Evolutionary conservation across 2,329 filamentous ascomycete species (phyloP).

Genomic region (Magnaporthiopsis rhizophila): DNA sequence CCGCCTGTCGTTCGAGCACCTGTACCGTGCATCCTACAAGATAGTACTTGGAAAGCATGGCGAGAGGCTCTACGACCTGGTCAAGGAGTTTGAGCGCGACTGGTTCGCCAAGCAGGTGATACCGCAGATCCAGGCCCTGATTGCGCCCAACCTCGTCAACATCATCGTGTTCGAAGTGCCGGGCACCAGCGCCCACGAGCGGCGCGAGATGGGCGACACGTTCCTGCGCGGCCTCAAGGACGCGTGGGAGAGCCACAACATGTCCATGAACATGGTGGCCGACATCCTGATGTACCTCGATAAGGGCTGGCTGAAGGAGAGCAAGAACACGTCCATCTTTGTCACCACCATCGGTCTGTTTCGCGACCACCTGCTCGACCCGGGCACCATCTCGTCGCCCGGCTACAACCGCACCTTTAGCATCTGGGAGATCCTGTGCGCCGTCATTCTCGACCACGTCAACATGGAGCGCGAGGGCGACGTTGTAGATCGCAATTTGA

Average conservation of each 20-base stretch:
- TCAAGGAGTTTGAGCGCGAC: constrained; percentile 70
- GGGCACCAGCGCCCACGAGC: constrained; percentile 65
- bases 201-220: constrained; percentile 70
- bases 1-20: constrained; percentile 82
- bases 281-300: constrained; percentile 90
- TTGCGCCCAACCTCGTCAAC: constrained; percentile 58
- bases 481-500: constrained; percentile 72
- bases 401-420: constrained; percentile 20
- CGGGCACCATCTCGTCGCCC: constrained; percentile 20
- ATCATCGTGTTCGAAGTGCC: constrained; percentile 48
- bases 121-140: constrained; percentile 59
- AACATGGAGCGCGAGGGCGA: constrained; percentile 88
- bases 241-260: constrained; percentile 82
- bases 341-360: constrained; percentile 80
- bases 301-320: constrained; percentile 68
- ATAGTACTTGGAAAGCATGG: constrained; percentile 87
- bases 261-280: constrained; percentile 80
- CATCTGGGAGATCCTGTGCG: constrained; percentile 70
- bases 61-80: constrained; percentile 68
- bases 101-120: constrained; percentile 75
- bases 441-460: constrained; percentile 82
- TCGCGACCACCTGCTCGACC: constrained; percentile 67
- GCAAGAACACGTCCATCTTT: constrained; percentile 69
- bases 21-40: constrained; percentile 91
- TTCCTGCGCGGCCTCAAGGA: constrained; percentile 70